Conservation (phyloP, 2,329 filamentous ascomycete species). For the Davidsoniella virescens region DNA sequence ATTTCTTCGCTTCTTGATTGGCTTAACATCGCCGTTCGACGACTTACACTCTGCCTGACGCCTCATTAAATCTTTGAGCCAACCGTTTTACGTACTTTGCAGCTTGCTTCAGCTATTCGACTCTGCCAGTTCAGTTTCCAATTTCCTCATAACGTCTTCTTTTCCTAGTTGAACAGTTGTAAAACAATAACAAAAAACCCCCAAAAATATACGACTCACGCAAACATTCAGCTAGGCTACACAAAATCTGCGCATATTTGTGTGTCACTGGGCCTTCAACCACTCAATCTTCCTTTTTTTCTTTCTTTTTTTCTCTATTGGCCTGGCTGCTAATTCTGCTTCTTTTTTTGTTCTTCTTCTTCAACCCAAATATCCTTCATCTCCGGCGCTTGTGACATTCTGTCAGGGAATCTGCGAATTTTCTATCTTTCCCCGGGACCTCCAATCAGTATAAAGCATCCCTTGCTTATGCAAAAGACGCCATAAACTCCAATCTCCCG, state of each 20-base stretch:
- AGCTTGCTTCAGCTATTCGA: background rate
- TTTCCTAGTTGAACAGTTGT: background rate
- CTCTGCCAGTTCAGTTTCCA: background rate
- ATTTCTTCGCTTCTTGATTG: background rate
- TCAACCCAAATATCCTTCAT: background rate
- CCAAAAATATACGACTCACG: too few species aligned
- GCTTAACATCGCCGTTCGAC: background rate
- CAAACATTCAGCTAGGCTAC: too few species aligned
- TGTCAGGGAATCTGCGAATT: background rate
- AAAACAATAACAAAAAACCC: too few species aligned
- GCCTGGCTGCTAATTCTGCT: slow-evolving; percentile 9
- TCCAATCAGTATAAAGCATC: too few species aligned
- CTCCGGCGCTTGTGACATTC: background rate
- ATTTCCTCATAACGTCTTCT: background rate
- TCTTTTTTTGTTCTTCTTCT: background rate
- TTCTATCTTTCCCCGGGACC: background rate
- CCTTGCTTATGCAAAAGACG: too few species aligned
- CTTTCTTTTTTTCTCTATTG: background rate
- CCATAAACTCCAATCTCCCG: background rate
- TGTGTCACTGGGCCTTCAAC: background rate
- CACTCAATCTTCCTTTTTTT: background rate
- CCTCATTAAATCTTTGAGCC: background rate
- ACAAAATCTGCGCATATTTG: background rate
- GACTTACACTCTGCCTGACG: background rate
- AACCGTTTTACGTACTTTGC: background rate